Base-by-base conservation (phyloP, 23 red algal species). In the Gracilaria domingensis region DNA sequence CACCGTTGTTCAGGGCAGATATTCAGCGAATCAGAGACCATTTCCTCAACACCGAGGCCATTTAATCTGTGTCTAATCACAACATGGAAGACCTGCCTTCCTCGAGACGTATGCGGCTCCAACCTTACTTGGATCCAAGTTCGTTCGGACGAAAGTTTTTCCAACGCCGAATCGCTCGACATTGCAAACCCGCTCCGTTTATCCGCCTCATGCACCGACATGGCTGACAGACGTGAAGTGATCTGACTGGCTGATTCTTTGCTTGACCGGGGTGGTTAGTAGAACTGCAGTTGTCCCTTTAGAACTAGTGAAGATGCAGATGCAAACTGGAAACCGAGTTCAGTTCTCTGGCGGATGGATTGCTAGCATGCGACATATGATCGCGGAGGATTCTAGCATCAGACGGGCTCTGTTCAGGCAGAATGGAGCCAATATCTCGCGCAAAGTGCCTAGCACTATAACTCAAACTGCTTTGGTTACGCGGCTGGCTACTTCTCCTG, bases 351-450 rank as follows among this genome's bases (percentile, higher is more conserved):
- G 61, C 9, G 84, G 85, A 26, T 75, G 86, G 77, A 61, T 88
- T 36, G 42, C 78, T 33, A 82, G 84, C n/a, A 23, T 91, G 79
- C 80, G 80, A 44, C 55, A 84, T 12, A 98, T 98, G 96, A n/a
- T 98, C 37, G 61, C 55, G 8, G 70, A 91, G 33, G 96, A 98
- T 28, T 62, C 55, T 12, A 56, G 83, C 47, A 76, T 80, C 21
- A 13, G 70, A 29, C 45, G 79, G 3, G 96, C 89, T 39, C 61
- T 91, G 24, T 99, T 96, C 70, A 90, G 97, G 18, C 93, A 93
- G 23, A 99, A 99, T 51, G 97, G 94, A 25, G 97, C 93, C 26
- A 99, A 99, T 88, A 90, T 95, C 18, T 18, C 94, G 45, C 88
- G 97, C n/a, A 95, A 93, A 78, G 66, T 99, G 13, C 97, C 97